Conservation (phyloP, 352 stramenopile species). For the Globisporangium radiosum region DNA sequence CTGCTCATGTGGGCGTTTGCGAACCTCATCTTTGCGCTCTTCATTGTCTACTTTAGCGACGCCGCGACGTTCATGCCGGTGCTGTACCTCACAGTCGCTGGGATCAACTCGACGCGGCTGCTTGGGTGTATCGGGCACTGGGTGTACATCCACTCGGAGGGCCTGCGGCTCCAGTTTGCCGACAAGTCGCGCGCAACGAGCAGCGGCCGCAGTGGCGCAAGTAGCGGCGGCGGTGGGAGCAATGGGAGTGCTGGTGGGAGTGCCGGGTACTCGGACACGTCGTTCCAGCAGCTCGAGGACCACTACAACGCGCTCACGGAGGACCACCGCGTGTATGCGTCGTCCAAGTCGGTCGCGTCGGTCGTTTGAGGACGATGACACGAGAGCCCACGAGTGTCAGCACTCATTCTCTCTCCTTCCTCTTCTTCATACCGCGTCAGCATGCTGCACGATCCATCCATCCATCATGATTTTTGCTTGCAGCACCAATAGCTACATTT, state of each 20-base stretch:
- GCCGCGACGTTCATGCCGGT: slow-evolving; percentile 57
- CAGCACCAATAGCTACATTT: too few species aligned
- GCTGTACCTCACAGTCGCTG: slow-evolving; percentile 61
- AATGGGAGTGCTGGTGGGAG: slow-evolving; percentile 25
- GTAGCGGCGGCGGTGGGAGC: slow-evolving; percentile 24
- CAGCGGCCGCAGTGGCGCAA: slow-evolving; percentile 30
- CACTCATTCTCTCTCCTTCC: background rate
- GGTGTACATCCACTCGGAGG: slow-evolving; percentile 57
- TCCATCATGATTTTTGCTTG: too few species aligned
- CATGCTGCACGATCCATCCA: background rate
- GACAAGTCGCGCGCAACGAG: slow-evolving; percentile 25
- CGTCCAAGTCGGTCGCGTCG: slow-evolving; percentile 25
- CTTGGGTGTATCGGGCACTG: slow-evolving; percentile 63
- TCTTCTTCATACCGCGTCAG: background rate
- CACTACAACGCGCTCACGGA: slow-evolving; percentile 67
- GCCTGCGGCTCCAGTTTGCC: slow-evolving; percentile 29
- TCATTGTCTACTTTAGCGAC: slow-evolving; percentile 59
- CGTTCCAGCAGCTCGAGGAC: slow-evolving; percentile 59
- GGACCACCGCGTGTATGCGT: slow-evolving; percentile 49
- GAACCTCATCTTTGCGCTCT: slow-evolving; percentile 76
- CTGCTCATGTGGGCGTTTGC: slow-evolving; percentile 74
- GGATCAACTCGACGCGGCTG: slow-evolving; percentile 62
- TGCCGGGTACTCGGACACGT: slow-evolving; percentile 35
- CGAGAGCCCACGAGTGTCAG: background rate
- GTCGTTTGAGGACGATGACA: background rate